Conservation (phyloP, 345 rosid species). For the Eutrema heterophyllum region DNA sequence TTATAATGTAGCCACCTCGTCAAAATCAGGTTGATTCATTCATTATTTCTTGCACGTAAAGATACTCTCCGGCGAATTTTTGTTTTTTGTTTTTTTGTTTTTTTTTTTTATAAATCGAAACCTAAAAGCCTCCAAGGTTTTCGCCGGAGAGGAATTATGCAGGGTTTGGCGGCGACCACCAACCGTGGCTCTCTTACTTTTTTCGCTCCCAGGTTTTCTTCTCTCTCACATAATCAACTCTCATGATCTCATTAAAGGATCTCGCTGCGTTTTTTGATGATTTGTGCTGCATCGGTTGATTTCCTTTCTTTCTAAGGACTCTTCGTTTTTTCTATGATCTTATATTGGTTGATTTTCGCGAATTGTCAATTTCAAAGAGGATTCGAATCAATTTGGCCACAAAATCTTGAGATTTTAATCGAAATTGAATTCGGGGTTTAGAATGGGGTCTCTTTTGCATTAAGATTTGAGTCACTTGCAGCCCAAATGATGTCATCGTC, state of each 20-base stretch:
- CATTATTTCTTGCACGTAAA: slow-evolving; percentile 37
- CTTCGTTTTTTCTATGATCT: not conserved
- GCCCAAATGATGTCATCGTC: not conserved
- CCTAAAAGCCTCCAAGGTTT: slow-evolving; percentile 16
- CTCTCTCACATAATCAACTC: not conserved
- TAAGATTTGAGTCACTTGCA: too few species aligned
- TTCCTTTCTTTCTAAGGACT: not conserved
- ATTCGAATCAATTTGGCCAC: not conserved
- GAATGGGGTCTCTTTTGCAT: too few species aligned
- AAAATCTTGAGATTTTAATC: not conserved
- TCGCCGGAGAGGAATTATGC: slow-evolving; percentile 30
- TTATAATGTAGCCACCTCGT: not conserved
- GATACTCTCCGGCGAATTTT: not conserved
- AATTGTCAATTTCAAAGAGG: not conserved
- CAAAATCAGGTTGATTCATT: slow-evolving; percentile 6
- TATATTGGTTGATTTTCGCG: not conserved
- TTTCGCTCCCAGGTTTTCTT: slow-evolving; percentile 15
- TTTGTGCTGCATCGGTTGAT: too few species aligned
- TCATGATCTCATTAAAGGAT: not conserved
- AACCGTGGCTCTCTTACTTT: slow-evolving; percentile 15
- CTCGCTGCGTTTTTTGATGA: not conserved
- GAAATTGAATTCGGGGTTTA: too few species aligned
- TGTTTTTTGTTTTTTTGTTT: not conserved
- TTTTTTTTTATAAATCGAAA: not conserved
- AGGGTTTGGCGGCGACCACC: slow-evolving; percentile 33